Evolutionary conservation across 805 yeast genomes (phyloP), one percentile per base, ranked within the genome.

Genomic region (Wickerhamomyces tratensis): DNA sequence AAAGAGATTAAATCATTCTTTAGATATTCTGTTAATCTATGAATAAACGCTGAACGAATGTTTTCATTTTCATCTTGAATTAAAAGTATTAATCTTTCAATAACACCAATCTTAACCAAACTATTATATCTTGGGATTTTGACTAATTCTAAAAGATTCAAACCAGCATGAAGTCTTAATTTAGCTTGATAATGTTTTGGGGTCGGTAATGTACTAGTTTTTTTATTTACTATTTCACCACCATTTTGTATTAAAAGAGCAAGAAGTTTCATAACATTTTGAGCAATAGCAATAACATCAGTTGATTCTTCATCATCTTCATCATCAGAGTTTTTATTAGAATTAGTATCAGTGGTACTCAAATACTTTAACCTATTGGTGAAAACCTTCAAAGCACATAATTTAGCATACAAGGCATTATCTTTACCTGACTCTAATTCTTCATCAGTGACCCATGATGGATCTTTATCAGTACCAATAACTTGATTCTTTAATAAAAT

Each of bases 161-260:
- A 53, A 1, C 94, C 95, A 2, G 94, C 91, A 33, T 65, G 68
- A 10, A 85, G 63, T 50, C 94, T 68, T 39, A 87, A 59, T 47
- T 76, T 73, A 45, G 79, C 70, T 54, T 81, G 82, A 53, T 65
- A 79, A 33, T 63, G 63, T 26, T 56, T 63, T 5, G 95, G 95
- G 0, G 95, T 83, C 13, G 83, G 79, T 49, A 61, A 68, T 14
- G 63, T 60, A 9, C 59, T 63, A 5, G 68, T 51, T 42, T 68
- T 67, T 25, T 56, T 46, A 41, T 72, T 48, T 3, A 80, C 75
- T 31, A 87, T 71, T 52, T 88, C 96, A 29, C 96, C 96, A 38
- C 84, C 83, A 55, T 81, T 81, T 2, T 79, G 76, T 39, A 87
- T 74, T 33, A 85, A 64, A 2, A 87, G 76, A 33, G 76, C 67